These are phyloP conservation scores for Arabidopsis suecica DNA, from an alignment of 345 rosid species.

Conservation along the genomic window DNA sequence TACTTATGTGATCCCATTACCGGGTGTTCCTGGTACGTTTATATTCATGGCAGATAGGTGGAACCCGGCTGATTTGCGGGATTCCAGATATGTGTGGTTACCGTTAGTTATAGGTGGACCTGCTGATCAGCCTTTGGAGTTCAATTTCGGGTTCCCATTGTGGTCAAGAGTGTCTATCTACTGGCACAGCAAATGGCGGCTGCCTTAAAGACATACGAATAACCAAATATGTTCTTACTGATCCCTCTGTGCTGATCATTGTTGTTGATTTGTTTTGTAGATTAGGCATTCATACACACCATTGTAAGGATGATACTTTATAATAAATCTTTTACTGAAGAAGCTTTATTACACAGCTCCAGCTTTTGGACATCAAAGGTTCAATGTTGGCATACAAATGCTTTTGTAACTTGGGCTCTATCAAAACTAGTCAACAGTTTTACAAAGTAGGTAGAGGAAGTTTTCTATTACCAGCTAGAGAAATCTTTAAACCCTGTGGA, in stretches of 20 bases:
- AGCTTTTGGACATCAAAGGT: constrained; percentile 10
- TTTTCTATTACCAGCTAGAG: constrained; percentile 69
- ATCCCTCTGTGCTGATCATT: constrained; percentile 15
- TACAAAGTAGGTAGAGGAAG: constrained; percentile 20
- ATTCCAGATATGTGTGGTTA: constrained; percentile 88
- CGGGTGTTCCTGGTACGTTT: constrained; percentile 68
- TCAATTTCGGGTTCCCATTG: constrained; percentile 69
- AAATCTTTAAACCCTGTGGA: constrained; percentile 70
- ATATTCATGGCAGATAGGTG: constrained; percentile 97
- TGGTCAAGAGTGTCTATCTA: constrained; percentile 93
- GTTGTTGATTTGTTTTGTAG: constrained; percentile 26
- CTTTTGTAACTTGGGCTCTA: constrained; percentile 14
- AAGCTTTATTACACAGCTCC: constrained; percentile 4
- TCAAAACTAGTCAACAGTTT: constrained; percentile 32
- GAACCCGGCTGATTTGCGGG: constrained; percentile 88
- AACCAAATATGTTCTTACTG: constrained; percentile 1
- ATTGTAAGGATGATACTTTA: constrained; percentile 15
- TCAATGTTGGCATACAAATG: background rate
- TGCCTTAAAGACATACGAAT: constrained; percentile 45
- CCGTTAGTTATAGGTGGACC: constrained; percentile 81
- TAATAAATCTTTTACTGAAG: constrained; percentile 23
- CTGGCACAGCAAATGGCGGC: constrained; percentile 93
- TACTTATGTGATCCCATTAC: constrained; percentile 79
- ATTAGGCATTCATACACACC: constrained; percentile 29
- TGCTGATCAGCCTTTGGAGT: constrained; percentile 78